A percentile compares a stretch with the other conserved stretches of the same genome.
Evolutionary conservation across 306 rosid genomes (phyloP).

Genomic region (Pyrus communis): DNA sequence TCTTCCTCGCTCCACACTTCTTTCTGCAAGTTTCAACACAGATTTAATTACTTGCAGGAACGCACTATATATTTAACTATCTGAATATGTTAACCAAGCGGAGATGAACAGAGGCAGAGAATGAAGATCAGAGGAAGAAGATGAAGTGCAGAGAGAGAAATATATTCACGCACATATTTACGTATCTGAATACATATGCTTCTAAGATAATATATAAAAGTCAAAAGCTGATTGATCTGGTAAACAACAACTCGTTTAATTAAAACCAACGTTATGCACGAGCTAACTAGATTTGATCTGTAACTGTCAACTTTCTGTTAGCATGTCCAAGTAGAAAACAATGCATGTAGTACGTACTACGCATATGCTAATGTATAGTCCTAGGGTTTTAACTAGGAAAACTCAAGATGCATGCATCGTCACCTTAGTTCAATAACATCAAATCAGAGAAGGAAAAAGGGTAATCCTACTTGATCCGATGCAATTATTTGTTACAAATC

Average conservation of each 20-base stretch:
- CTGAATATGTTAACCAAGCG: too few relatives aligned
- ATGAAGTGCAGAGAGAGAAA: too few relatives aligned
- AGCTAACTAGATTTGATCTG: not conserved
- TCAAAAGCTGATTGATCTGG: not conserved
- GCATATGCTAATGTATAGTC: too few relatives aligned
- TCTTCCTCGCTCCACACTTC: constrained; percentile 72
- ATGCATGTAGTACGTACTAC: not conserved
- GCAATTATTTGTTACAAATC: not conserved
- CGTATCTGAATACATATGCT: too few relatives aligned
- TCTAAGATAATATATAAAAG: not conserved
- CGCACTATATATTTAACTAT: not conserved
- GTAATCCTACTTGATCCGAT: not conserved
- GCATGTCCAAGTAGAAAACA: not conserved
- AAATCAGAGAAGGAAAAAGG: not conserved
- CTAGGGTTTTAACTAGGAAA: not conserved
- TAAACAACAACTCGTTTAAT: not conserved
- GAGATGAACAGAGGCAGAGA: too few relatives aligned
- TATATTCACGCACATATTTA: too few relatives aligned
- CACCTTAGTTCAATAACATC: not conserved
- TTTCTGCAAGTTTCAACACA: constrained; percentile 35
- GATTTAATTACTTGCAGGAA: not conserved
- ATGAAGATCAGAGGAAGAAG: too few relatives aligned
- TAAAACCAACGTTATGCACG: not conserved
- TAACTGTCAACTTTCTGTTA: too few relatives aligned
- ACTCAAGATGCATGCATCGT: not conserved